Base-by-base conservation (phyloP, 345 rosid genomes). In the Hibiscus tridactylites region DNA sequence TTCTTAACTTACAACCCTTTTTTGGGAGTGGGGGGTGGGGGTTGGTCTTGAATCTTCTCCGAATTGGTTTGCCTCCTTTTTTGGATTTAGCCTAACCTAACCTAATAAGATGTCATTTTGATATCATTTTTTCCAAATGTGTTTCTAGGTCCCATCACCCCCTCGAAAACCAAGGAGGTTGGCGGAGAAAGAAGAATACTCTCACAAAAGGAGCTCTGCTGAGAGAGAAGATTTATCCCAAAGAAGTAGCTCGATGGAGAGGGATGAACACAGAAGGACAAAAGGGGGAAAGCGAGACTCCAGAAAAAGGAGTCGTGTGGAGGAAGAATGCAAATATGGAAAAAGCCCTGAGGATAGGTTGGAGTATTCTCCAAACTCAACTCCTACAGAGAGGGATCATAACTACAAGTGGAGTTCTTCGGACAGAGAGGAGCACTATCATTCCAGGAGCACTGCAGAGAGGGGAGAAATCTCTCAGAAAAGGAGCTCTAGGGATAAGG, bases 101-200 rank as follows among this genome's bases (percentile, higher is more conserved):
- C 50, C 26, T 33, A 61, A 47, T 47, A 26, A 35, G 33, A 66
- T 16, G 35, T 10, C 64, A 3, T 24, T 50, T 15, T 65, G 49
- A 56, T 61, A 7, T 59, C 11, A 10, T 37, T 37, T 62, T 39
- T 68, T 15, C 39, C 44, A 35, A 9, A 65, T 50, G 46, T 69
- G 58, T 29, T 85, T 77, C 54, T 75, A 94, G 97, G 88, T 88
- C 64, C 99, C 99, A 2, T 89, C 97, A 61, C 97, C 92, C 5
- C 99, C 97, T 10, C 81, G 87, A 87, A 88, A 87, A 81, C 85
- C 71, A 74, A 72, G 63, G 71, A 84, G 80, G 21, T 79, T 82
- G 33, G 59, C 61, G 2, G 84, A 83, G 28, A 78, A 42, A 78
- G 87, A 79, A 63, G 81, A 78, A 66, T 76, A 64, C 9, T 70